Conservation (phyloP, 495 filamentous ascomycete genomes). For the Lophiostoma macrostomum region DNA sequence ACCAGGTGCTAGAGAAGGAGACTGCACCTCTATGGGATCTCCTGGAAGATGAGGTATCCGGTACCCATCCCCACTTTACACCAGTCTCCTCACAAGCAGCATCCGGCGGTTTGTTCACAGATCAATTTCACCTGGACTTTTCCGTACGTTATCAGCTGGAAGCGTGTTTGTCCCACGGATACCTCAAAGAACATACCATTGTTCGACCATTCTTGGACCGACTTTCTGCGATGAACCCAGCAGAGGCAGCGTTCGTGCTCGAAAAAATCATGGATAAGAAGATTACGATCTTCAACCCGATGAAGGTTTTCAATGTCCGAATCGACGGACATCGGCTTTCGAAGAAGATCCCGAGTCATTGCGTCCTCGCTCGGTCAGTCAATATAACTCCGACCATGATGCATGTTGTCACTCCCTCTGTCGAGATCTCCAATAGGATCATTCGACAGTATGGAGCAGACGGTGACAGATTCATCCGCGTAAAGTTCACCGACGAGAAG, state of each 20-base stretch:
- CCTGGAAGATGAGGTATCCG: conserved; percentile 39
- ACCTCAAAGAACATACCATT: conserved; percentile 78
- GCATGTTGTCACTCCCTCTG: conserved; percentile 68
- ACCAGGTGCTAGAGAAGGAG: conserved; percentile 33
- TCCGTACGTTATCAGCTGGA: conserved; percentile 85
- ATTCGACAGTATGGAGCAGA: conserved; percentile 65
- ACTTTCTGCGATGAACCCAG: conserved; percentile 51
- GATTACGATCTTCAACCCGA: conserved; percentile 63
- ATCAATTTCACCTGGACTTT: conserved; percentile 54
- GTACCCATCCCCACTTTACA: conserved; percentile 13
- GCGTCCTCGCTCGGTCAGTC: conserved; percentile 69
- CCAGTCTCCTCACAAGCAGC: conserved; percentile 40
- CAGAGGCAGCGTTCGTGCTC: conserved; percentile 53
- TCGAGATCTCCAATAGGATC: conserved; percentile 87
- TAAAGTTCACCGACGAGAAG: conserved; percentile 86
- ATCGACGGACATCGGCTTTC: conserved; percentile 47
- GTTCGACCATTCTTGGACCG: conserved; percentile 59
- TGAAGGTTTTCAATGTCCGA: conserved; percentile 63
- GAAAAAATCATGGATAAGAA: conserved; percentile 62
- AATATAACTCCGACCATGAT: conserved; percentile 80
- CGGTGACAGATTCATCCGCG: conserved; percentile 81
- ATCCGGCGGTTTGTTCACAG: conserved; percentile 4
- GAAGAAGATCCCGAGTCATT: conserved; percentile 64
- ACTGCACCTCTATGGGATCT: conserved; percentile 53
- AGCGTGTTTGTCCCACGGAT: conserved; percentile 77